Evolutionary conservation across 495 filamentous ascomycete species (phyloP), one percentile per base, ranked within the genome.

Genomic region (Xylaria flabelliformis): DNA sequence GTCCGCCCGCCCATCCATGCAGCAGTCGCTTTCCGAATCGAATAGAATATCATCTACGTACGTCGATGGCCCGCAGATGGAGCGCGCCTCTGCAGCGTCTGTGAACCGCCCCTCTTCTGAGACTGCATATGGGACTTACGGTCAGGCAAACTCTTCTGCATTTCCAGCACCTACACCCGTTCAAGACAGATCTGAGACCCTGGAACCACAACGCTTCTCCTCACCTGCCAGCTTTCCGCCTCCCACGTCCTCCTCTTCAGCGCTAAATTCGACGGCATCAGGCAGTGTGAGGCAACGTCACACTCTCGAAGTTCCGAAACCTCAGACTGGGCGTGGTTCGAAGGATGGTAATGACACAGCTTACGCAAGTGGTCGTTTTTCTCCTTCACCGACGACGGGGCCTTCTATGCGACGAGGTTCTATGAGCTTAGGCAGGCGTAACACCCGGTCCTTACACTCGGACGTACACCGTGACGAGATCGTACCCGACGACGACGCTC

Each of bases 401-500:
- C 61, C 81, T 42, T 74, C 80, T n/a, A 76, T 82, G 21, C 89
- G 95, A 66, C 87, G 96, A 74, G 90, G 90, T n/a, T 99, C 96
- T 32, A 82, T 97, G 69, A 92, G 86, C 61, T 81, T 99, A 67
- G 93, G 88, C 70, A 87, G 96, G 79, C 89, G 94, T 66, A 88
- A 90, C 64, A 98, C 95, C 21, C 89, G 92, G 70, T 96, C 93
- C 6, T 89, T 95, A 64, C 90, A 95, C 70, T 96, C 94, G 7
- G 94, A 98, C 74, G 82, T 90, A 74, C 90, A 91, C 50, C 83
- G 92, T 51, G 96, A 98, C 73, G 95, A 98, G 74, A 83, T 94
- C 69, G 87, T 90, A 8, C 91, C 91, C 19, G 96, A 98, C 74
- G 95, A 94, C 76, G 95, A 99, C 75, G 94, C 95, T 29, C 87